Conservation (phyloP, 1,284 basidiomycete genomes). For the Wolfiporia cocos region DNA sequence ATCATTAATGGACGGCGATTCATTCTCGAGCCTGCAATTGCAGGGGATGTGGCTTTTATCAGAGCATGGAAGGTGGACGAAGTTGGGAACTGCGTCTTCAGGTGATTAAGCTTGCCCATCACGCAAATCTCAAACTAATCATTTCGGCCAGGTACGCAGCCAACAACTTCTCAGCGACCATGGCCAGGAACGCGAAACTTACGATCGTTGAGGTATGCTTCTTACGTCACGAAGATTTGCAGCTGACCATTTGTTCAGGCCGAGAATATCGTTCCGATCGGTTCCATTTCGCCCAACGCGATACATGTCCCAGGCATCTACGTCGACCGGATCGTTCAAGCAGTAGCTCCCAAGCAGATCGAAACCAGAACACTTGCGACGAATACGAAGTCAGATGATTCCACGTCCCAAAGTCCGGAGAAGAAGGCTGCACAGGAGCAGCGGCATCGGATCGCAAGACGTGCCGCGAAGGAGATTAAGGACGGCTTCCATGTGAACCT, state of each 20-base stretch:
- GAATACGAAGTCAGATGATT: conserved; percentile 16
- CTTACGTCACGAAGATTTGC: not conserved
- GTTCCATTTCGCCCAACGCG: conserved; percentile 77
- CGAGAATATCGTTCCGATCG: conserved; percentile 87
- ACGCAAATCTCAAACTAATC: too few relatives aligned
- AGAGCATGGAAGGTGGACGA: conserved; percentile 96
- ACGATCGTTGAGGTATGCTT: conserved; percentile 81
- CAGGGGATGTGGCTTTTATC: conserved; percentile 86
- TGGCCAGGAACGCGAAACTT: conserved; percentile 86
- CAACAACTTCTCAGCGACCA: conserved; percentile 83
- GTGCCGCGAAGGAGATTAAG: conserved; percentile 86
- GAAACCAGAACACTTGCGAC: conserved; percentile 69
- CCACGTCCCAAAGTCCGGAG: conserved; percentile 33
- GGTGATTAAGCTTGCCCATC: conserved; percentile 32
- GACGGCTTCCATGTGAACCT: conserved; percentile 81
- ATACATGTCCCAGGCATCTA: conserved; percentile 87
- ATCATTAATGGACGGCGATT: conserved; percentile 82
- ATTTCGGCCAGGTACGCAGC: conserved; percentile 73
- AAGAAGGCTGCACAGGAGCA: conserved; percentile 44
- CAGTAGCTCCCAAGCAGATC: conserved; percentile 75
- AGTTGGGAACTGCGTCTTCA: conserved; percentile 81
- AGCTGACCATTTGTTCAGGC: conserved; percentile 42
- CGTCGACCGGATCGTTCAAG: conserved; percentile 80
- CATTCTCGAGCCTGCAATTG: conserved; percentile 83
- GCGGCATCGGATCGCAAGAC: conserved; percentile 76